Evolutionary conservation across 2,329 filamentous ascomycete genomes (phyloP), one percentile per base, ranked within the genome.

Genomic region (Scleromitrula shiraiana): DNA sequence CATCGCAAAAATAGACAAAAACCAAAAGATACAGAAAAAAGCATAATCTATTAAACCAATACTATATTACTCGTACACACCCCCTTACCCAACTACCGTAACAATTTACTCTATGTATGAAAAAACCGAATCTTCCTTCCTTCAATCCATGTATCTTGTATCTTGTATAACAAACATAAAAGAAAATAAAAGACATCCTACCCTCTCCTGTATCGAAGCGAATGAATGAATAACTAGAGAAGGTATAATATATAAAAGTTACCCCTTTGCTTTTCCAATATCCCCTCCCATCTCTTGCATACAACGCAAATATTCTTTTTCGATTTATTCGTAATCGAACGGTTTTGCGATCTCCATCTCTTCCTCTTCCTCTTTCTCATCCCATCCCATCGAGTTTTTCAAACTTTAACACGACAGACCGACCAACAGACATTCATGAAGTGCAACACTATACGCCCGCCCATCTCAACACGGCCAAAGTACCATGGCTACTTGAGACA

Each of bases 21-120:
- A 17, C 40, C 36, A 45, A 53, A 51, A 53, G 48, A 51, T 42
- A 38, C 19, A 38, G 35, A 38, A 38, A 20, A 5, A 30, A n/a
- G n/a, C 29, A 30, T 14, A 9, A 30, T 30, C 29, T 30, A 30
- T 30, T 30, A 30, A 30, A 30, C 10, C 9, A 9, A 30, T 12
- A 30, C 29, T 30, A 30, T 30, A 30, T 9, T 30, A 30, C 10
- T 30, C 9, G 3, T 14, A 5, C 29, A 9, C n/a, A 30, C 29
- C 10, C n/a, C 29, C 10, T 30, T 12, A 30, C 10, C 29, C 29
- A 9, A 9, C 8, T 14, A 12, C 29, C 8, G 26, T n/a, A n/a
- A n/a, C n/a, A n/a, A n/a, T n/a, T n/a, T n/a, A n/a, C n/a, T n/a
- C n/a, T n/a, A n/a, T n/a, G n/a, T n/a, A n/a, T n/a, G n/a, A n/a